Base-by-base conservation (phyloP, 176 grass and related monocot species). In the Triticum urartu region DNA sequence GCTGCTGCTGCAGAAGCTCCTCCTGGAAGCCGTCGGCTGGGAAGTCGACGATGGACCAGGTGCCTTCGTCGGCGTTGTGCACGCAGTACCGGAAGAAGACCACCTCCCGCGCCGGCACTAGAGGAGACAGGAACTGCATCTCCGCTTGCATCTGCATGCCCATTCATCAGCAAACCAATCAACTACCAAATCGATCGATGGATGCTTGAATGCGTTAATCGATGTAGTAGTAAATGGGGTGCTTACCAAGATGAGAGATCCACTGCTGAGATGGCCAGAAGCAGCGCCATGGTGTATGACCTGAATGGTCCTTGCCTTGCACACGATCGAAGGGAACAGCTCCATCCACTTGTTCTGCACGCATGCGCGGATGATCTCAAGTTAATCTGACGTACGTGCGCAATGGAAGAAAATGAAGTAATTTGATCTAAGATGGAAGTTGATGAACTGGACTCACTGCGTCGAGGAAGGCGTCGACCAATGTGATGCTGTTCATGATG, bases 401-500 rank as follows among this genome's bases (percentile, higher is more conserved):
- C 40, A 21, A 15, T 30, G 42, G 63, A 43, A 43, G 1, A 63
- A 22, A 45, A 54, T 54, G 50, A 54, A 64, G 6, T 5, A 18
- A 61, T 10, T 28, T 48, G 14, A 47, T 47, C 45, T 30, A 47
- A 47, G 45, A 47, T 47, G 45, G 45, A 47, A 13, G 50, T 54
- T 18, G 14, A 7, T 24, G 4, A 68, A 72, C 56, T 59, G 15
- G 5, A 11, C 89, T 89, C 83, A 99, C 97, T 4, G 94, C 87
- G 32, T 99, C 85, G 24, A 97, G 75, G 82, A 99, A 99, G 72
- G 97, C 90, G 61, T 97, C 94, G 2, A 99, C 97, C 80, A 99
- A 59, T 2, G 94, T 96, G 80, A 97, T 93, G 89, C 94, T 94
- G 84, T 96, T 99, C 97, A 99, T 96, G 79, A 99, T 99, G 32